Base-by-base conservation (phyloP, 2,329 filamentous ascomycete genomes). In the Verticillium nubilum region DNA sequence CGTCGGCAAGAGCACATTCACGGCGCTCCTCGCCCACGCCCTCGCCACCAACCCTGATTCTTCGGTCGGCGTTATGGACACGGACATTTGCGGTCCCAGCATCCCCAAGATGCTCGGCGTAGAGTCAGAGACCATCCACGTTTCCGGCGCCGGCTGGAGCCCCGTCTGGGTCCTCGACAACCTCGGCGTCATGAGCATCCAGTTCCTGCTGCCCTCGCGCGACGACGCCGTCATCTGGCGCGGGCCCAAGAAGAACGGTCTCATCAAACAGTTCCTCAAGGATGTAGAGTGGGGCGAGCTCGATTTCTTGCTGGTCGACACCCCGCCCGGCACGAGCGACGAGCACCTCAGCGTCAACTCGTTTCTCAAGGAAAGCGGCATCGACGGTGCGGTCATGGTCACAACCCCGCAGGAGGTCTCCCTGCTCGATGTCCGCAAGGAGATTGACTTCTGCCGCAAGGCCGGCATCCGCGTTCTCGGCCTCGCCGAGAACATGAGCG, bases 41-140 rank as follows among this genome's bases (percentile, higher is more conserved):
- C 96, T 99, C 68, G 91, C 95, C 1, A 85, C 86, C 15, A 91
- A 96, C 72, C 86, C 88, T 0, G 85, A 88, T 53, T 88, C 80
- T 59, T 91, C 86, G 1, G 91, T 99, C 28, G 95, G 94, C 23
- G 88, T 99, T 67, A 97, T 98, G 92, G 95, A 99, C 75, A 96
- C 95, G 6, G 95, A 99, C 74, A 97, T 99, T 63, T 97, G 92
- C 76, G 95, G 95, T 0, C 95, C 95, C 0, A 92, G 87, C 64
- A 97, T 99, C 68, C 95, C 95, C 23, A 97, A 97, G 78, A 98
- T 99, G 94, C 93, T 99, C 88, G 95, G 95, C 33, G 94, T 97
- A 1, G 93, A 97, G 74, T 79, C 86, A 27, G 94, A 99, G 76
- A 96, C 90, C 1, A 95, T 99, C 57, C 95, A 99, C 72, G 86